These are phyloP conservation scores for Plasmodium berghei DNA, from an alignment of 169 alveolate genomes.

Conservation along the genomic window DNA sequence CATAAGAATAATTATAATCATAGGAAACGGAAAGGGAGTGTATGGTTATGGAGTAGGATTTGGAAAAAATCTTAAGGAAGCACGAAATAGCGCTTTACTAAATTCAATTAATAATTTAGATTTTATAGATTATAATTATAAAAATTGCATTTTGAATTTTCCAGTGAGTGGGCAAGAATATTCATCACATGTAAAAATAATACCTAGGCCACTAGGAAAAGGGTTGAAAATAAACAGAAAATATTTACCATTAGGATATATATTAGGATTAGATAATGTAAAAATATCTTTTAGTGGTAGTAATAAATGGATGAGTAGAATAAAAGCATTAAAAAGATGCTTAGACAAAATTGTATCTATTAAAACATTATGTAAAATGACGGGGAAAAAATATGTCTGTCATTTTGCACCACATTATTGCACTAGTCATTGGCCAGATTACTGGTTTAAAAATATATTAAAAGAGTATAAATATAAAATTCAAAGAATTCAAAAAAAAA, in stretches of 20 bases:
- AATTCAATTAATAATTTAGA: constrained; percentile 83
- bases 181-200: constrained; percentile 77
- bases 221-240: constrained; percentile 81
- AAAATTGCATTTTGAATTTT: constrained; percentile 81
- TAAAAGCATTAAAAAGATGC: constrained; percentile 82
- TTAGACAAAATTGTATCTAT: constrained; percentile 83
- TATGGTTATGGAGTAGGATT: constrained; percentile 87
- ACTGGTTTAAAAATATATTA: constrained; percentile 84
- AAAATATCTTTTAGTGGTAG: constrained; percentile 82
- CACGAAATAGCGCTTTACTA: constrained; percentile 80
- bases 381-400: constrained; percentile 83
- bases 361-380: constrained; percentile 82
- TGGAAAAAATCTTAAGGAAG: constrained; percentile 84
- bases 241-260: constrained; percentile 83
- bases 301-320: constrained; percentile 85
- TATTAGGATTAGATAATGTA: constrained; percentile 84
- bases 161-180: constrained; percentile 87
- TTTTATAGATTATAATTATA: constrained; percentile 84
- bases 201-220: constrained; percentile 79
- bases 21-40: constrained; percentile 86
- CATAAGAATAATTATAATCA: constrained; percentile 82
- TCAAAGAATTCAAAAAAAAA: constrained; percentile 75
- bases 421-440: constrained; percentile 88
- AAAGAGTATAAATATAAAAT: constrained; percentile 82
- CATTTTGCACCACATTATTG: constrained; percentile 83